Evolutionary conservation across 2,329 filamentous ascomycete genomes (phyloP), one percentile per base, ranked within the genome.

Genomic region (Colletotrichum aenigma): DNA sequence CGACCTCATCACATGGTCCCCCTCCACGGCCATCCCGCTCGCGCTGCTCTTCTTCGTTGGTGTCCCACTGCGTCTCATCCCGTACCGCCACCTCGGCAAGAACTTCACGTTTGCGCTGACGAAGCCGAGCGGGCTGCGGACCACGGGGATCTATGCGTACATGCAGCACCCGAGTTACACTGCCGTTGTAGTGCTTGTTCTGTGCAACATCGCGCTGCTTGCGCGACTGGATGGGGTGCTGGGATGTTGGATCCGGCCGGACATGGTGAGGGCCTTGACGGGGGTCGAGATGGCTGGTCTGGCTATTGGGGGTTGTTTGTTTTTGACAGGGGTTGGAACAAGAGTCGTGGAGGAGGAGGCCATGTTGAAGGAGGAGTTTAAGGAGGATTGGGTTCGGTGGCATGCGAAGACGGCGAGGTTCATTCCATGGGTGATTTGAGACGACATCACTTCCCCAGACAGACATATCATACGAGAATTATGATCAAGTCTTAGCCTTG

Each of bases 121-220:
- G 1, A 79, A 83, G 67, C 90, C 90, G 2, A 84, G 88, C 72
- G 77, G 80, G 2, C 80, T 91, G 9, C 83, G 85, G 15, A 91
- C 88, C 0, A 81, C 78, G 1, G 89, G 89, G 0, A 80, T 91
- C 3, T 91, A 91, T 75, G 76, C 77, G 21, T 88, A 86, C 75
- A 80, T 90, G 4, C 88, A 90, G 78, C 89, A 91, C 78, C 89
- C 89, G 3, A 89, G 88, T 70, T 91, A 91, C 74, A 86, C 86
- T 1, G 89, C 87, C 0, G 60, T 87, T 3, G 12, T 84, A 0
- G 34, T 86, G 4, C 77, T 90, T 1, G 67, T 84, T 2, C 16
- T 82, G 2, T 79, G 76, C 56, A 83, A 84, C 67, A 43, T 79
- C 1, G 70, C 79, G 1, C 72, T 90, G 6, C 79, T 88, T 8